Evolutionary conservation across 2,329 filamentous ascomycete species (phyloP), one percentile per base, ranked within the genome.

Genomic region (Aquanectria penicillioides): DNA sequence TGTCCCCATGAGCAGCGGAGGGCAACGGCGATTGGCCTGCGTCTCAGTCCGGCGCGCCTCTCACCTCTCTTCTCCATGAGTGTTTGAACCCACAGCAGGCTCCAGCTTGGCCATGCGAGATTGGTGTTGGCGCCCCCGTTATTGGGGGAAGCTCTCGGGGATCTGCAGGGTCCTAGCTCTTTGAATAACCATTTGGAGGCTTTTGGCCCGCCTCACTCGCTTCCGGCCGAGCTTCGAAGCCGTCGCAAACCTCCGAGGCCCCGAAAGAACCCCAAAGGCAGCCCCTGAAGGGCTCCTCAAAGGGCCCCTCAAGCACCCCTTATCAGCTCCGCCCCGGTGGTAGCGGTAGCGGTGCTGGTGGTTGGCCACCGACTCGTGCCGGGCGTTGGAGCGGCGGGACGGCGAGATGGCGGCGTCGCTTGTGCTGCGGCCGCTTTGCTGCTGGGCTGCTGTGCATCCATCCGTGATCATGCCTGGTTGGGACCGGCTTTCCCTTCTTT

Each of bases 1-100:
- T 68, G 61, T 49, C 57, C 57, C 55, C 66, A 67, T 67, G 64
- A 64, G 64, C 49, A 50, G 46, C 28, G 40, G 13, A 7, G 33
- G 44, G 51, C 40, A 33, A 33, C 22, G 33, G 48, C 37, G 26
- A 69, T 69, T 69, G 66, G 67, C 57, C 34, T 64, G 48, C 6
- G 36, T 52, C 43, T 53, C 44, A n/a, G n/a, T n/a, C n/a, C n/a
- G n/a, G n/a, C n/a, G n/a, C 38, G 41, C 34, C n/a, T 17, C 36
- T 26, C 23, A 40, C 26, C 41, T 26, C 33, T 43, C 40, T 34
- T 43, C 25, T 20, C 33, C 22, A 40, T 40, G 47, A 40, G 47
- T 22, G 34, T 40, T 36, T 36, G 49, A 37, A 29, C 17, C 34
- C 22, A 34, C 43, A 58, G 10, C 44, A 31, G 31, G 12, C 49